Base-by-base conservation (phyloP, 2,329 filamentous ascomycete genomes). In the Ascocoryne sarcoides region DNA sequence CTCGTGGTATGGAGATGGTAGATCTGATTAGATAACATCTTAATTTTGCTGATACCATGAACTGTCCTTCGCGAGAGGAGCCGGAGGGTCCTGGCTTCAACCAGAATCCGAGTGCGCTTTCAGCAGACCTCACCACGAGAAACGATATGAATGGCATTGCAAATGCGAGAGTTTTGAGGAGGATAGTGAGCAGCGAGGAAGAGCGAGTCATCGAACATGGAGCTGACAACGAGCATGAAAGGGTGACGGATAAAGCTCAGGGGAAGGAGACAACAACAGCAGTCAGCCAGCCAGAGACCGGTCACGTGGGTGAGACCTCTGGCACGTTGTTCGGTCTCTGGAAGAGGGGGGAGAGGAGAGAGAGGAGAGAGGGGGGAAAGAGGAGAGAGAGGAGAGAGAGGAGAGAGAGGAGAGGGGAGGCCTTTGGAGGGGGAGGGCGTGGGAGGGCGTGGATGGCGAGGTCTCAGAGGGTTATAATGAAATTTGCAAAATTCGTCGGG, bases 31-130 rank as follows among this genome's bases (percentile, higher is more conserved):
- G n/a, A n/a, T n/a, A n/a, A n/a, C n/a, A n/a, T n/a, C n/a, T n/a
- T n/a, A n/a, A n/a, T n/a, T n/a, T n/a, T 26, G 23, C 23, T 7
- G 23, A 7, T 43, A 60, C 26, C 37, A 82, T 82, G 78, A 82
- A 82, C 54, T 79, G 76, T 57, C 76, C 77, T 42, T 80, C 76
- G 4, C 66, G 75, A 49, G 76, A 82, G 45, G 68, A 75, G 42
- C 64, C 67, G 20, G 63, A 66, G 36, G 67, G 73, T 37, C 66
- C 67, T 16, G 66, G 65, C 39, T 77, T 69, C 62, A 82, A 82
- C 53, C 78, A 82, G 59, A 80, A 67, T 47, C 78, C 77, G 1
- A 64, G 69, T 40, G 63, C 65, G 2, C 60, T 82, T 41, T 70
- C 70, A 43, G 66, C 68, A n/a, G 76, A 80, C 55, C 63, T 70